A percentile compares a stretch with the other conserved stretches of the same genome.
Evolutionary conservation across 1,284 basidiomycete genomes (phyloP).

Genomic region (Polyporus tsugae): DNA sequence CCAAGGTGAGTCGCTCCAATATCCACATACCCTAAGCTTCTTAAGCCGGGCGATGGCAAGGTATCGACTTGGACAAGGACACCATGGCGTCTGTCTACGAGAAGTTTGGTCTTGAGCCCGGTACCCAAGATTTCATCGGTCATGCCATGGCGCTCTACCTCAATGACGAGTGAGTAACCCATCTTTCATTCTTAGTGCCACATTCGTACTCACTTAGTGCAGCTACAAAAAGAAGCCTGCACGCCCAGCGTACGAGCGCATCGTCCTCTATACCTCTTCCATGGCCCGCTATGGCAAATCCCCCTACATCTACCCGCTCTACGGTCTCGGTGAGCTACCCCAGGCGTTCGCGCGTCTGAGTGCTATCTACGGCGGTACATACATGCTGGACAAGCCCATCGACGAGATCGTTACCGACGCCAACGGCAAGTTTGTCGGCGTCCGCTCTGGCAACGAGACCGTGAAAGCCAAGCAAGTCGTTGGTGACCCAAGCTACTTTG

Average conservation of each 20-base stretch:
- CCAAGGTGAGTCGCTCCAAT: slow-evolving; percentile 69
- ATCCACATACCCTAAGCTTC: background rate
- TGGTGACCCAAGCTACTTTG: slow-evolving; percentile 98
- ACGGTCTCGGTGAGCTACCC: slow-evolving; percentile 98
- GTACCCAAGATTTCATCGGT: slow-evolving; percentile 99
- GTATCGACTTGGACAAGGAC: slow-evolving; percentile 86
- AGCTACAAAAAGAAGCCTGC: slow-evolving; percentile 96
- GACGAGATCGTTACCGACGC: slow-evolving; percentile 89
- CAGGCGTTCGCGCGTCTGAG: slow-evolving; percentile 98
- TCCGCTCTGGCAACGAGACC: slow-evolving; percentile 89
- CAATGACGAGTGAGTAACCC: slow-evolving; percentile 86
- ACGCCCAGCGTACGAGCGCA: slow-evolving; percentile 92
- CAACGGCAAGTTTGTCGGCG: slow-evolving; percentile 93
- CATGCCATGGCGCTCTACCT: slow-evolving; percentile 99
- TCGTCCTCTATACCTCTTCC: slow-evolving; percentile 96
- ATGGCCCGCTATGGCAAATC: slow-evolving; percentile 99
- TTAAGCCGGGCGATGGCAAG: slow-evolving; percentile 49
- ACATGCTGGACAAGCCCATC: slow-evolving; percentile 98
- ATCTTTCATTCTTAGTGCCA: background rate
- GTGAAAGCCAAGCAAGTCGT: slow-evolving; percentile 99
- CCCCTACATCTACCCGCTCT: slow-evolving; percentile 99
- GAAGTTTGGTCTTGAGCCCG: slow-evolving; percentile 97
- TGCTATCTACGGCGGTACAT: slow-evolving; percentile 99
- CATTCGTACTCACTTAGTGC: slow-evolving; percentile 6
- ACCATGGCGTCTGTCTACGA: slow-evolving; percentile 95